phyloP scores from a whole-genome alignment of 1,139 yeast species.

The Nakaseomyces sp. region DNA sequence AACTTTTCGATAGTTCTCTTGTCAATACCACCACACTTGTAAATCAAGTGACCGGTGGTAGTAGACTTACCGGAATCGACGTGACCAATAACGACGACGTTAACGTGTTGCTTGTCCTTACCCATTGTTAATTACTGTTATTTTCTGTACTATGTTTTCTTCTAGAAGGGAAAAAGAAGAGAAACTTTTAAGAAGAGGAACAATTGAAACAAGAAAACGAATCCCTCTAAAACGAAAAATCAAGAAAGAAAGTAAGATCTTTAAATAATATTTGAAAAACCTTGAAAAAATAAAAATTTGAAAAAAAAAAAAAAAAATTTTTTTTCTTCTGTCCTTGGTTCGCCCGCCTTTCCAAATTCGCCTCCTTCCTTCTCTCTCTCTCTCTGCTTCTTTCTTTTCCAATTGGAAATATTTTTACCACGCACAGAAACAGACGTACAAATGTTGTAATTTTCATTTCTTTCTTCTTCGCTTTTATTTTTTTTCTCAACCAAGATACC shows the following conservation, averaged over 20 bases:
- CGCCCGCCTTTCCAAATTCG: background rate
- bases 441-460: background rate
- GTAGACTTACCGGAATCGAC: slow-evolving; percentile 99
- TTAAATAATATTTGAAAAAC: background rate
- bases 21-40: slow-evolving; percentile 89
- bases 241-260: background rate
- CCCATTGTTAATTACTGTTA: slow-evolving; percentile 39
- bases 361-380: background rate
- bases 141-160: slow-evolving; percentile 4
- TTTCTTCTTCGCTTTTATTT: background rate
- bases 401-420: background rate
- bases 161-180: slow-evolving; percentile 1
- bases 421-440: background rate
- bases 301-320: slow-evolving; percentile 1
- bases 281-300: background rate
- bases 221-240: too few species aligned
- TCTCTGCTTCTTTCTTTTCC: background rate
- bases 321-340: background rate
- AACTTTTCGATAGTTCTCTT: slow-evolving; percentile 98
- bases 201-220: too few species aligned
- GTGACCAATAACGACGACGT: slow-evolving; percentile 99
- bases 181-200: background rate
- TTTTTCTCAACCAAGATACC: background rate
- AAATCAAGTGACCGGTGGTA: slow-evolving; percentile 97
- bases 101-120: slow-evolving; percentile 94